Conservation (phyloP, 208 protist genomes). For the Wallacemonas sp. region DNA sequence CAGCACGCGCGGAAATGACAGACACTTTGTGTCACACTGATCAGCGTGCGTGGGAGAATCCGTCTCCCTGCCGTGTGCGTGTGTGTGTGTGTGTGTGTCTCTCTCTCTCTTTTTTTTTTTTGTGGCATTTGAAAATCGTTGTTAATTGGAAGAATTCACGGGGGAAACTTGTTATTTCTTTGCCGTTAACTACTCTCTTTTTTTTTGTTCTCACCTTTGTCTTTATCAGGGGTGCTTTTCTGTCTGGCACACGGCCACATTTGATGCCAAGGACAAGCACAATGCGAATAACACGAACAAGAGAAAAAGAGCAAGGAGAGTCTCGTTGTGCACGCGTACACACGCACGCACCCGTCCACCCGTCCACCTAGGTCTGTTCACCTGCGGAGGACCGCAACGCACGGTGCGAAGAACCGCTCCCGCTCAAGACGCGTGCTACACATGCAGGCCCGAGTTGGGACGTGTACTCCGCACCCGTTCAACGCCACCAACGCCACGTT, state of each 20-base stretch:
- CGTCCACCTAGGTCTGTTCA: no score
- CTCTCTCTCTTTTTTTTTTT: conserved; percentile 19
- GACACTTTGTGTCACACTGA: no score
- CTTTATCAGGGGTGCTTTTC: conserved; percentile 4
- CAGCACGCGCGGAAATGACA: no score
- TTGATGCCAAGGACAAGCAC: not conserved
- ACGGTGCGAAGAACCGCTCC: no score
- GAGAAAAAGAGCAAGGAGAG: not conserved
- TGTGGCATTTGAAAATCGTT: no score
- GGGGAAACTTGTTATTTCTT: not conserved
- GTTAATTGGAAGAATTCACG: not conserved
- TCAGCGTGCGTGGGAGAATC: no score
- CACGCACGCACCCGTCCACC: not conserved
- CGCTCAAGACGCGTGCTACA: no score
- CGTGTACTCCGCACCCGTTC: no score
- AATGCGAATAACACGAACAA: not conserved
- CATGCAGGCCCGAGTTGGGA: no score
- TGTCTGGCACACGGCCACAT: not conserved
- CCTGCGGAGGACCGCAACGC: no score
- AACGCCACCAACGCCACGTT: no score
- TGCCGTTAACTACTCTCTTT: not conserved
- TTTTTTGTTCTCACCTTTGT: conserved; percentile 12
- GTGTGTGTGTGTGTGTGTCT: not conserved
- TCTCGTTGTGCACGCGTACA: conserved; percentile 5
- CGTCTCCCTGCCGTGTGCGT: no score